Evolutionary conservation across 495 filamentous ascomycete genomes (phyloP).

Genomic region (Aspergillus olivimuriae): DNA sequence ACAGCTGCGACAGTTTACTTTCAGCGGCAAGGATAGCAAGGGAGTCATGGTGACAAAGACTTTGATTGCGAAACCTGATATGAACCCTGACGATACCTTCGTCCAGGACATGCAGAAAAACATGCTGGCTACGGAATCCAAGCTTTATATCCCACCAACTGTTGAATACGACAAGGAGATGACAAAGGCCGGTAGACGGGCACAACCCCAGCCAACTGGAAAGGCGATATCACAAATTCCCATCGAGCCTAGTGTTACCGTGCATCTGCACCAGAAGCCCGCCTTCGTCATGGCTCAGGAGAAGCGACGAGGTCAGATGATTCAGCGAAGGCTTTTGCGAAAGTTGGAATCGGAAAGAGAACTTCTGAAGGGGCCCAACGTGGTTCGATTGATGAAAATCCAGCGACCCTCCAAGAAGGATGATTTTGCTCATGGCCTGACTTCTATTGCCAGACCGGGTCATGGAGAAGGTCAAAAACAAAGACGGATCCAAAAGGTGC

Average conservation of each 20-base stretch:
- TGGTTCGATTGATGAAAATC: conserved; percentile 30
- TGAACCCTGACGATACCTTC: conserved; percentile 41
- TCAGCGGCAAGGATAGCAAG: conserved; percentile 51
- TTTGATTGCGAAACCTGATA: conserved; percentile 44
- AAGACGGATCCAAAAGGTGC: background rate
- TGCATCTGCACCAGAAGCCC: conserved; percentile 37
- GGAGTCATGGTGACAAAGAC: conserved; percentile 50
- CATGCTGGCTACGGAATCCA: conserved; percentile 35
- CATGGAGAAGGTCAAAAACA: background rate
- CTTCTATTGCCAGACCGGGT: conserved; percentile 13
- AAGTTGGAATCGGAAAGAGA: conserved; percentile 15
- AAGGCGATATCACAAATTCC: conserved; percentile 20
- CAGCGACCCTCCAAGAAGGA: conserved; percentile 10
- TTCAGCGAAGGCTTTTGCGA: conserved; percentile 25
- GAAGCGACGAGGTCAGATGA: conserved; percentile 18
- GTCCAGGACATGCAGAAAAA: conserved; percentile 48
- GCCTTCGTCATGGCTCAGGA: conserved; percentile 24
- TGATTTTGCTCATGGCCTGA: conserved; percentile 11
- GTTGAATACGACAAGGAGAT: conserved; percentile 25
- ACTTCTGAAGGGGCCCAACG: conserved; percentile 2
- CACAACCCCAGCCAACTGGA: no score
- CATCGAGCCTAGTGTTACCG: conserved; percentile 25
- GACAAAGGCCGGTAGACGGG: conserved; percentile 14
- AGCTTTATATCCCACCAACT: conserved; percentile 28
- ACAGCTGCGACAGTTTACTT: conserved; percentile 53